These are phyloP conservation scores for Priceomyces medius DNA, from an alignment of 805 yeast genomes.

Conservation along the genomic window DNA sequence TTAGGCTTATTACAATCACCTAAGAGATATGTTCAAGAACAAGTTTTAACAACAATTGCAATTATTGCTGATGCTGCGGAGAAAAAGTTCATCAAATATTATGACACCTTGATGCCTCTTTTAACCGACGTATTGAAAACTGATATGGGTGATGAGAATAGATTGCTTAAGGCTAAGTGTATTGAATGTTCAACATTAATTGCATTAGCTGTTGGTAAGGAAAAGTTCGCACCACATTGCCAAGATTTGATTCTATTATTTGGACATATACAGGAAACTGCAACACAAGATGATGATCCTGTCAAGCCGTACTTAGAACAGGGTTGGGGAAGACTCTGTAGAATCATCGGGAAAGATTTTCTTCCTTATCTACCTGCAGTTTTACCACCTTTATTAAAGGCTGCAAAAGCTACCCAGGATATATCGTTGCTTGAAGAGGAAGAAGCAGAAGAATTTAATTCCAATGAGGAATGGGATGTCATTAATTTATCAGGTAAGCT, in stretches of 20 bases:
- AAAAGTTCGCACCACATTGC: conserved; percentile 75
- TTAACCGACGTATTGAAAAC: conserved; percentile 74
- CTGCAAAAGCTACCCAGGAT: conserved; percentile 89
- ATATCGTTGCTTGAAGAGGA: conserved; percentile 86
- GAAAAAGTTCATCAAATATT: conserved; percentile 81
- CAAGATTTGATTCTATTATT: conserved; percentile 71
- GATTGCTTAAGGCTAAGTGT: conserved; percentile 84
- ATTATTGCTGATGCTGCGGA: conserved; percentile 97
- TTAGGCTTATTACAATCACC: conserved; percentile 78
- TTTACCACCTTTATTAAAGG: conserved; percentile 80
- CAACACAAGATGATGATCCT: conserved; percentile 75
- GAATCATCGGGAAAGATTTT: conserved; percentile 81
- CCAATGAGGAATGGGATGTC: conserved; percentile 94
- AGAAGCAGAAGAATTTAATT: conserved; percentile 75
- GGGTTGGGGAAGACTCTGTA: conserved; percentile 94
- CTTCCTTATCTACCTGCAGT: conserved; percentile 80
- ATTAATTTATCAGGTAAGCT: conserved; percentile 88
- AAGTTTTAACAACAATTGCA: conserved; percentile 93
- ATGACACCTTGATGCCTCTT: conserved; percentile 91
- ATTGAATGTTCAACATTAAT: conserved; percentile 94
- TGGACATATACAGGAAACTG: conserved; percentile 64
- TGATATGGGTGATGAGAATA: conserved; percentile 75
- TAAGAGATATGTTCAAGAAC: conserved; percentile 93
- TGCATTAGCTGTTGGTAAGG: conserved; percentile 93
- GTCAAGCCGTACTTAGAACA: conserved; percentile 83